Evolutionary conservation across 805 yeast genomes (phyloP).

Genomic region (Metschnikowia drakensbergensis): DNA sequence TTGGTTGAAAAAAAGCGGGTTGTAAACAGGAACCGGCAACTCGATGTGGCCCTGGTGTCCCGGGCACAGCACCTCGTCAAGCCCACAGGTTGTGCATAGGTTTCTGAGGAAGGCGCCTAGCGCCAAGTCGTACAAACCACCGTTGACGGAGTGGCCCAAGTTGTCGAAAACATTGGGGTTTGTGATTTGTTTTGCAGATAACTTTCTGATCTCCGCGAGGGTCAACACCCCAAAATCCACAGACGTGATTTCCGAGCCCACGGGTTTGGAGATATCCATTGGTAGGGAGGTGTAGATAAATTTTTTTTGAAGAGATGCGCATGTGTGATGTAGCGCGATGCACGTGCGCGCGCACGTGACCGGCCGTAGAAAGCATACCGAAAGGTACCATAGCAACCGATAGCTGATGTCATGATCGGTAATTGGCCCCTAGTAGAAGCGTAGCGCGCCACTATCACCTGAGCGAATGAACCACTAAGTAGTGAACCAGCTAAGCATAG

Average conservation of each 20-base stretch:
- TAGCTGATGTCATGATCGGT: not conserved
- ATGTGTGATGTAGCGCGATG: not conserved
- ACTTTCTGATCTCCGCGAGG: conserved; percentile 73
- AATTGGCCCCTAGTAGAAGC: not conserved
- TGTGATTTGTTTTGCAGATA: conserved; percentile 93
- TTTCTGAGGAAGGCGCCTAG: conserved; percentile 90
- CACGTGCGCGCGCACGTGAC: conserved; percentile 1
- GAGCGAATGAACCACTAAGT: no score
- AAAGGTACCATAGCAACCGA: no score
- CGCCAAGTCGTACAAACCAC: conserved; percentile 93
- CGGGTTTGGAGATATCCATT: conserved; percentile 97
- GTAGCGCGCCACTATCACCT: no score
- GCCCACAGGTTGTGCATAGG: conserved; percentile 91
- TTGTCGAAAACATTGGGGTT: conserved; percentile 95
- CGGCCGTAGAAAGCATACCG: no score
- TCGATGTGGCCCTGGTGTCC: conserved; percentile 99
- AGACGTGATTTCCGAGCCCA: conserved; percentile 87
- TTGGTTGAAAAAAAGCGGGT: conserved; percentile 91
- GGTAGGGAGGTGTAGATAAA: conserved; percentile 5
- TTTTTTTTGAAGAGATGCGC: conserved; percentile 13
- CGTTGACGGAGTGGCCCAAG: conserved; percentile 90
- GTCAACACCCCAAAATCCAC: conserved; percentile 89
- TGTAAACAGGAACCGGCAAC: conserved; percentile 91
- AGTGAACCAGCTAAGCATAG: no score
- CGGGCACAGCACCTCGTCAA: conserved; percentile 91